Evolutionary conservation across 768 basidiomycete genomes (phyloP).

Genomic region (Cystofilobasidium capitatum): DNA sequence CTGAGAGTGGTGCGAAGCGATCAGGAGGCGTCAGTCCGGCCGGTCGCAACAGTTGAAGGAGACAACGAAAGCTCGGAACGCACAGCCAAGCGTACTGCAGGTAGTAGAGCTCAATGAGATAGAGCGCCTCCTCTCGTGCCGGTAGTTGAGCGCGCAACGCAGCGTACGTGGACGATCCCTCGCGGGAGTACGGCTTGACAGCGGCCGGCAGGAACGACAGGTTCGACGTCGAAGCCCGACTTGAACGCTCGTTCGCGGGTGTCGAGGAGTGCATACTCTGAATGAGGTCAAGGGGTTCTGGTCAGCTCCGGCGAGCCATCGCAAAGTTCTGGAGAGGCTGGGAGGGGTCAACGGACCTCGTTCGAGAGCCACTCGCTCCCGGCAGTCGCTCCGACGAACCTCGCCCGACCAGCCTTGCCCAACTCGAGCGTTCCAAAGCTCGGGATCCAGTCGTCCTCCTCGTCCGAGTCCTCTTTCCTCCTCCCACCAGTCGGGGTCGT

Average conservation of each 20-base stretch:
- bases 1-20: not conserved
- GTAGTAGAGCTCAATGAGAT: slow-evolving; percentile 8
- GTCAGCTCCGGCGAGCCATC: not conserved
- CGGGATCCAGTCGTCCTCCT: slow-evolving; percentile 11
- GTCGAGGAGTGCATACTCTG: not conserved
- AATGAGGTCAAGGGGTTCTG: not conserved
- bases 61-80: not conserved
- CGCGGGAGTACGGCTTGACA: not conserved
- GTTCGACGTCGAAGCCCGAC: not conserved
- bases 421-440: slow-evolving; percentile 9
- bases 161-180: not conserved
- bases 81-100: slow-evolving; percentile 8
- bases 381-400: slow-evolving; percentile 9
- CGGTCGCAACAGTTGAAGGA: not conserved
- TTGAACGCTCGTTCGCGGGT: not conserved
- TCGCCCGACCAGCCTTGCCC: slow-evolving; percentile 7
- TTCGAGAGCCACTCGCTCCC: not conserved
- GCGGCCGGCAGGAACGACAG: not conserved
- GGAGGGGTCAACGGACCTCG: slow-evolving; percentile 8
- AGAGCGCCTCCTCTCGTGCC: slow-evolving; percentile 2
- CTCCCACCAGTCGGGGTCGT: not conserved
- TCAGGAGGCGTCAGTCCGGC: not conserved
- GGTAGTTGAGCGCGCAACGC: not conserved
- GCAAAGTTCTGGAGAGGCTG: too few relatives aligned
- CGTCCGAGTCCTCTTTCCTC: not conserved